A percentile compares a stretch with the other conserved stretches of the same genome.
These are phyloP conservation scores for Umbelopsis ramanniana DNA, from an alignment of 192 early-diverging fungal species.

Conservation along the genomic window DNA sequence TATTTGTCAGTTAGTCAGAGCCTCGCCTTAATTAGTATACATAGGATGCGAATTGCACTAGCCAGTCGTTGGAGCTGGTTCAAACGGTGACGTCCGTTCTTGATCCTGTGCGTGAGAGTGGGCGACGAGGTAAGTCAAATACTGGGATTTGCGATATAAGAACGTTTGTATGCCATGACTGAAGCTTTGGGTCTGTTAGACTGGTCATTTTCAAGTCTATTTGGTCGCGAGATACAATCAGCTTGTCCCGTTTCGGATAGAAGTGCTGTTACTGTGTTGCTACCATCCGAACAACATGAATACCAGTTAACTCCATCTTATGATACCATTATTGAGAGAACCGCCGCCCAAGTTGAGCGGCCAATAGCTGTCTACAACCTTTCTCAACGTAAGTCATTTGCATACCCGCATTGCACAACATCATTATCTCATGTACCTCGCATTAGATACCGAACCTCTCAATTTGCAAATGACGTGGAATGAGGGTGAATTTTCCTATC, in stretches of 20 bases:
- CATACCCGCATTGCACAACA: neutral
- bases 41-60: constrained; percentile 51
- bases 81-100: constrained; percentile 84
- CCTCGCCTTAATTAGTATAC: neutral
- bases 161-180: neutral
- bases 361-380: constrained; percentile 54
- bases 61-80: constrained; percentile 59
- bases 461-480: constrained; percentile 60
- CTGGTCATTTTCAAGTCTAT: constrained; percentile 56
- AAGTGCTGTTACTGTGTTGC: constrained; percentile 45
- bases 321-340: constrained; percentile 27
- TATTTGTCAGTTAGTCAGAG: neutral
- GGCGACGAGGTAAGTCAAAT: constrained; percentile 41
- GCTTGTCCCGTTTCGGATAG: constrained; percentile 56
- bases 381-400: constrained; percentile 26
- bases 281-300: constrained; percentile 36
- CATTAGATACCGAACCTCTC: constrained; percentile 13
- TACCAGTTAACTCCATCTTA: constrained; percentile 36
- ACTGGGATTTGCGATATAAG: neutral
- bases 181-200: constrained; percentile 20
- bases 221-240: constrained; percentile 47
- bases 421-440: neutral
- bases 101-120: constrained; percentile 66
- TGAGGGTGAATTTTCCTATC: constrained; percentile 46
- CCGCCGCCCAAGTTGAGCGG: constrained; percentile 17